Evolutionary conservation across 495 filamentous ascomycete species (phyloP).

Genomic region (Annulohypoxylon maeteangense): DNA sequence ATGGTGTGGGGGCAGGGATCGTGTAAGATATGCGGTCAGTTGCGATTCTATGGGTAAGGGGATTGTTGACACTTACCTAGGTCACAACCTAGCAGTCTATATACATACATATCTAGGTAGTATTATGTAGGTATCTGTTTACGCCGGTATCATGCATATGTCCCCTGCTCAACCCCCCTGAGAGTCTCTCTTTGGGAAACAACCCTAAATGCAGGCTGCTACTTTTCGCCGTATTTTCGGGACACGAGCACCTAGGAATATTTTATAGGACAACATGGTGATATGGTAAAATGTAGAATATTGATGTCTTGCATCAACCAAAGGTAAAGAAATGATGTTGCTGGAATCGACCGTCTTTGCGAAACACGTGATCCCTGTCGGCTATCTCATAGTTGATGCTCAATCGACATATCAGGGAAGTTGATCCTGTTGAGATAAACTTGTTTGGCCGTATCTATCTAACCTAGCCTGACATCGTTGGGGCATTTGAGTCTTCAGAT

Average conservation of each 20-base stretch:
- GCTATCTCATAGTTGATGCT: neutral
- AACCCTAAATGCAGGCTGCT: constrained; percentile 21
- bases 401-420: constrained; percentile 4
- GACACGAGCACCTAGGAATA: neutral
- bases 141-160: constrained; percentile 12
- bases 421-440: neutral
- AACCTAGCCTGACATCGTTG: neutral
- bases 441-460: neutral
- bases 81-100: no score
- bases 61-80: constrained; percentile 19
- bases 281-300: neutral
- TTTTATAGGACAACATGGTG: neutral
- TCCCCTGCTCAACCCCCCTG: neutral
- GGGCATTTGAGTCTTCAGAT: neutral
- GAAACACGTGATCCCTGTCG: constrained; percentile 1
- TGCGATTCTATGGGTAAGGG: constrained; percentile 33
- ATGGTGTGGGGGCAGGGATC: constrained; percentile 8
- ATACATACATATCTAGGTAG: neutral
- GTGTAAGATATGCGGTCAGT: neutral
- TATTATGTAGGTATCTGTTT: neutral
- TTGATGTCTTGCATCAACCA: neutral
- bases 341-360: neutral
- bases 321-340: neutral
- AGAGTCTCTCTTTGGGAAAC: constrained; percentile 15
- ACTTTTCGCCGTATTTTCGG: neutral